Conservation (phyloP, 2,329 filamentous ascomycete species). For the Dendrostoma leiphaemia region DNA sequence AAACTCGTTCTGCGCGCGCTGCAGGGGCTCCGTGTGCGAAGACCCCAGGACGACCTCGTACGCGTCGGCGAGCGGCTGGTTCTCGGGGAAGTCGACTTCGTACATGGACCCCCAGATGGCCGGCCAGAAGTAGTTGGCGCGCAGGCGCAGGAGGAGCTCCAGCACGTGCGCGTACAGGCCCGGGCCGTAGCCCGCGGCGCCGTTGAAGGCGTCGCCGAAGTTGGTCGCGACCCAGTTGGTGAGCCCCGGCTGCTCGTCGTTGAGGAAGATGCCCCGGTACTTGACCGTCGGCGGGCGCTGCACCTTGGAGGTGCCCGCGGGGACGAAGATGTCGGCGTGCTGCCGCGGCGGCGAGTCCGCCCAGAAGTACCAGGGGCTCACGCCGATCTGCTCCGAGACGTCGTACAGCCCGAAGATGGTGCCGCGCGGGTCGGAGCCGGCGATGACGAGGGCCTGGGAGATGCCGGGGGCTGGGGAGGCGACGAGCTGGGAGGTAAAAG, state of each 20-base stretch:
- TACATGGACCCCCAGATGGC: slow-evolving; percentile 66
- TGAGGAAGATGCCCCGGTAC: slow-evolving; percentile 69
- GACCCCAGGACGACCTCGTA: slow-evolving; percentile 72
- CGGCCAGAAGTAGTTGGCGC: slow-evolving; percentile 76
- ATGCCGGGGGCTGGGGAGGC: slow-evolving; percentile 55
- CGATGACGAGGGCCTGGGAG: slow-evolving; percentile 61
- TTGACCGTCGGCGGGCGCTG: slow-evolving; percentile 62
- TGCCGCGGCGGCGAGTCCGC: slow-evolving; percentile 57
- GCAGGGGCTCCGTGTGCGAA: slow-evolving; percentile 72
- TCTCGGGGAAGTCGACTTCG: slow-evolving; percentile 66
- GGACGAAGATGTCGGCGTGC: slow-evolving; percentile 53
- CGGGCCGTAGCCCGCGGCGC: slow-evolving; percentile 49
- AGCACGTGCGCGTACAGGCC: slow-evolving; percentile 69
- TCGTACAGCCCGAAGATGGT: slow-evolving; percentile 71
- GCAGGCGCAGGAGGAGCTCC: slow-evolving; percentile 66
- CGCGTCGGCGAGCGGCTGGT: slow-evolving; percentile 68
- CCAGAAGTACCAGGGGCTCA: slow-evolving; percentile 70
- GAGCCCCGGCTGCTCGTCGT: slow-evolving; percentile 66
- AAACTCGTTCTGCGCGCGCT: slow-evolving; percentile 58
- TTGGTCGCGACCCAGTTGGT: slow-evolving; percentile 60
- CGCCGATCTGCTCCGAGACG: slow-evolving; percentile 70
- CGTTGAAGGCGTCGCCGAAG: slow-evolving; percentile 42
- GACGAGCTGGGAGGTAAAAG: slow-evolving; percentile 61
- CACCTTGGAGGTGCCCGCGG: slow-evolving; percentile 43
- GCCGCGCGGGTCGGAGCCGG: slow-evolving; percentile 62